phyloP scores from a whole-genome alignment of 2,329 filamentous ascomycete genomes.

The Proliferodiscus dingleyae region DNA sequence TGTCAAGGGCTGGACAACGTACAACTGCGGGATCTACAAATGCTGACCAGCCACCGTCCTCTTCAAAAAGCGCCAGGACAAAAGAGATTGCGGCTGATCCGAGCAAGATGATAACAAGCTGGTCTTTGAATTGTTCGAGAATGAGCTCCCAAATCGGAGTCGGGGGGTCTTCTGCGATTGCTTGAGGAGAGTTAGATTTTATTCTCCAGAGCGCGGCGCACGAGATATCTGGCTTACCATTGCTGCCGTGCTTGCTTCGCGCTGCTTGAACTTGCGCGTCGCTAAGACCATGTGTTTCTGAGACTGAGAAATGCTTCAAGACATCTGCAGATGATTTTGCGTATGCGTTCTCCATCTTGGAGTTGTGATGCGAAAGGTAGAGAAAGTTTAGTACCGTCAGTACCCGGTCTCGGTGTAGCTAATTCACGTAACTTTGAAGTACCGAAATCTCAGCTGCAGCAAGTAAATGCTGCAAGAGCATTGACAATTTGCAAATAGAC shows the following conservation, averaged over 20 bases:
- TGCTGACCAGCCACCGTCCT: slow-evolving; percentile 89
- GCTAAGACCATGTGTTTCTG: slow-evolving; percentile 50
- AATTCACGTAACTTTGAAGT: slow-evolving; percentile 13
- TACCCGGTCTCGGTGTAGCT: slow-evolving; percentile 12
- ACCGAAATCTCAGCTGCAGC: slow-evolving; percentile 8
- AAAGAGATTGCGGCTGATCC: slow-evolving; percentile 93
- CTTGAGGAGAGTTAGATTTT: slow-evolving; percentile 37
- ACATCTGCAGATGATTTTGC: slow-evolving; percentile 53
- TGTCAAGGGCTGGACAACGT: slow-evolving; percentile 39
- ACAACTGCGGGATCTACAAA: slow-evolving; percentile 96
- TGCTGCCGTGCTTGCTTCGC: slow-evolving; percentile 58
- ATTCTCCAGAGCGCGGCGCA: slow-evolving; percentile 8
- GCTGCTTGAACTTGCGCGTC: slow-evolving; percentile 53
- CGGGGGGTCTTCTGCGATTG: slow-evolving; percentile 82
- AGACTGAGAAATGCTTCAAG: slow-evolving; percentile 53
- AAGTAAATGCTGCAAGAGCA: slow-evolving; percentile 9
- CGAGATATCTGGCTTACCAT: slow-evolving; percentile 47
- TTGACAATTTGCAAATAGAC: slow-evolving; percentile 1
- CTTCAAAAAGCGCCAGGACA: slow-evolving; percentile 85
- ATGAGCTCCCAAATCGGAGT: slow-evolving; percentile 96
- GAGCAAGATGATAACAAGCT: slow-evolving; percentile 91
- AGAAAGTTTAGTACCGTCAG: slow-evolving; percentile 11
- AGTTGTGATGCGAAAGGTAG: slow-evolving; percentile 6
- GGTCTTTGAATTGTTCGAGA: slow-evolving; percentile 98
- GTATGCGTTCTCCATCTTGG: slow-evolving; percentile 59